Evolutionary conservation across 345 rosid genomes (phyloP).

Genomic region (Kandelia obovata): DNA sequence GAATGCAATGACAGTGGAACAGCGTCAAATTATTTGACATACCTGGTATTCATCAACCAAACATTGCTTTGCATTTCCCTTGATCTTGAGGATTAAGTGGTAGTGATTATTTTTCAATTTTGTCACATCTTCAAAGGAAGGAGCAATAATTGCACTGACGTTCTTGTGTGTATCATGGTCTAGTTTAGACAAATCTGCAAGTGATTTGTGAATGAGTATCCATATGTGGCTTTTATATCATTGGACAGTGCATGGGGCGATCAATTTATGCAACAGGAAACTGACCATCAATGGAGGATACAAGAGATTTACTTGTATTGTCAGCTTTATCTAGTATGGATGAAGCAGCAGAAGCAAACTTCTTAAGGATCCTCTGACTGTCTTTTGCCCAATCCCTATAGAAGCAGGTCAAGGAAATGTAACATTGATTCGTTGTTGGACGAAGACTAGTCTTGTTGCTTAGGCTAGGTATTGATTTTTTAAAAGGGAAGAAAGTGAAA

Average conservation of each 20-base stretch:
- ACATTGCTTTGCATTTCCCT: neutral
- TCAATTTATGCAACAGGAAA: neutral
- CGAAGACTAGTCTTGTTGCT: too few relatives aligned
- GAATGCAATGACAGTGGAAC: neutral
- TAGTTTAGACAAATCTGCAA: neutral
- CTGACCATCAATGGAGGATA: neutral
- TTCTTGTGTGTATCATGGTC: neutral
- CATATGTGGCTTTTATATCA: neutral
- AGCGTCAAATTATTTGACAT: neutral
- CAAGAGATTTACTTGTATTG: constrained; percentile 5
- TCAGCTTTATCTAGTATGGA: neutral
- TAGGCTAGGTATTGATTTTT: too few relatives aligned
- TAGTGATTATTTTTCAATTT: neutral
- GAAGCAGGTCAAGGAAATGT: neutral
- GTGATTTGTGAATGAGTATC: neutral
- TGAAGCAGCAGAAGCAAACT: neutral
- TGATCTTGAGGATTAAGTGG: neutral
- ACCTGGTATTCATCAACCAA: neutral
- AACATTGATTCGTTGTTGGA: neutral
- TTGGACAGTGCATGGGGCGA: neutral
- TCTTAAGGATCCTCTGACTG: constrained; percentile 1
- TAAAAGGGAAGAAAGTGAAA: too few relatives aligned
- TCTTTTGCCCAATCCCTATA: constrained; percentile 1
- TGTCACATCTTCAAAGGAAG: neutral
- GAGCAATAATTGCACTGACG: neutral